phyloP scores from a whole-genome alignment of 306 rosid genomes.

The Castanopsis chinensis region DNA sequence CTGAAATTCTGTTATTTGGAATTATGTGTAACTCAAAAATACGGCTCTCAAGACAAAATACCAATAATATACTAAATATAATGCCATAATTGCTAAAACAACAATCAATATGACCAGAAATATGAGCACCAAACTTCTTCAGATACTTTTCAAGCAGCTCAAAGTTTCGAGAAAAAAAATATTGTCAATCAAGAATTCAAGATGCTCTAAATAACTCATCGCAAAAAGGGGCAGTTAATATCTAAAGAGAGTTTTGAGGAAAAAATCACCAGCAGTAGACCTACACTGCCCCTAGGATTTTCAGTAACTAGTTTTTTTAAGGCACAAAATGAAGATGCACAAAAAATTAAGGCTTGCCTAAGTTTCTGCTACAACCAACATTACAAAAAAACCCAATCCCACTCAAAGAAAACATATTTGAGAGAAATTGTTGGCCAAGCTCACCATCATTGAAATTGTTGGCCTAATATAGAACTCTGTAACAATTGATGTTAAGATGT shows the following conservation, averaged over 20 bases:
- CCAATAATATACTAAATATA: background rate
- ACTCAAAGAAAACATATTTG: constrained; percentile 79
- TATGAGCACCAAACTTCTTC: constrained; percentile 81
- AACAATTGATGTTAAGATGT: constrained; percentile 53
- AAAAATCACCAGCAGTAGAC: constrained; percentile 75
- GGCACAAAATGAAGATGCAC: background rate
- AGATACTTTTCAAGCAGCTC: constrained; percentile 81
- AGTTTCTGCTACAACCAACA: constrained; percentile 81
- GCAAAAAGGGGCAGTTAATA: constrained; percentile 72
- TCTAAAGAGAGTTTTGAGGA: constrained; percentile 79
- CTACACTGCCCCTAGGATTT: constrained; percentile 55
- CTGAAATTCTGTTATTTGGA: background rate
- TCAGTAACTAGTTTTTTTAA: background rate
- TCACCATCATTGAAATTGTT: constrained; percentile 52
- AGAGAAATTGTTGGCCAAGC: constrained; percentile 49
- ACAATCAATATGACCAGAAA: background rate
- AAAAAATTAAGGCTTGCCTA: constrained; percentile 47
- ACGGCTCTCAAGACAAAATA: constrained; percentile 1
- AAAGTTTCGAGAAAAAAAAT: constrained; percentile 25
- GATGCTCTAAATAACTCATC: constrained; percentile 54
- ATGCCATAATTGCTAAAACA: background rate
- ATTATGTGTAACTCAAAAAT: background rate
- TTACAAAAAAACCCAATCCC: constrained; percentile 84
- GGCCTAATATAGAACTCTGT: constrained; percentile 85
- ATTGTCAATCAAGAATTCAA: background rate